These are phyloP conservation scores for Hypoxylon fuscum DNA, from an alignment of 495 filamentous ascomycete genomes.

Conservation along the genomic window DNA sequence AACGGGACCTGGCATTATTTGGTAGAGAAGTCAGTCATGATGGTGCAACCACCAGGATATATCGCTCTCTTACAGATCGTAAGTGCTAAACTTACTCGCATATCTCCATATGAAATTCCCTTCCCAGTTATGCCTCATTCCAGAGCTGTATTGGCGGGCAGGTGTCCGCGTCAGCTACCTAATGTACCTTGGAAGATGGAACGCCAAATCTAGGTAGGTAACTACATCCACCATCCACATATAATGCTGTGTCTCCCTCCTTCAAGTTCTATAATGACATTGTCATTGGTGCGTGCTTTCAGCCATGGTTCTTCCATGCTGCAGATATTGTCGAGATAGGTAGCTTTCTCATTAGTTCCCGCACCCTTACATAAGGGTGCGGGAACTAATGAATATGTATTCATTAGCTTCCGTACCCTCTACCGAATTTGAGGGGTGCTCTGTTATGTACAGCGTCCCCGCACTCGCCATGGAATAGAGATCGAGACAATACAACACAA, in stretches of 20 bases:
- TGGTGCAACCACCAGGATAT: too few species aligned
- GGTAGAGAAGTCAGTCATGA: too few species aligned
- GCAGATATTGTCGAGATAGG: background rate
- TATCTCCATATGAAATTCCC: background rate
- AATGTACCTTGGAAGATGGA: background rate
- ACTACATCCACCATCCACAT: background rate
- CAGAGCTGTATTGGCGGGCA: background rate
- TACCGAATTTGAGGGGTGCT: conserved; percentile 1
- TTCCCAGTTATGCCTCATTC: background rate
- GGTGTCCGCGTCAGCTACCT: background rate
- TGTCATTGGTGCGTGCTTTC: background rate
- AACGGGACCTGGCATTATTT: too few species aligned
- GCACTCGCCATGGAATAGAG: conserved; percentile 1
- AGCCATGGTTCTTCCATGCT: background rate
- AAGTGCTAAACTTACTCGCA: background rate
- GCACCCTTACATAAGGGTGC: background rate
- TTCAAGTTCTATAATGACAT: background rate
- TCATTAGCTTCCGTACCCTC: too few species aligned
- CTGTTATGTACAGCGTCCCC: conserved; percentile 2
- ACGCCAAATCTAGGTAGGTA: background rate
- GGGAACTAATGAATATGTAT: too few species aligned
- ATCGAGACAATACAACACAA: background rate
- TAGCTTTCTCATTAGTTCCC: too few species aligned
- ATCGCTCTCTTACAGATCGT: too few species aligned
- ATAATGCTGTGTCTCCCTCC: background rate